Base-by-base conservation (phyloP, 2,329 filamentous ascomycete genomes). In the Leptoxyphium fumago region DNA sequence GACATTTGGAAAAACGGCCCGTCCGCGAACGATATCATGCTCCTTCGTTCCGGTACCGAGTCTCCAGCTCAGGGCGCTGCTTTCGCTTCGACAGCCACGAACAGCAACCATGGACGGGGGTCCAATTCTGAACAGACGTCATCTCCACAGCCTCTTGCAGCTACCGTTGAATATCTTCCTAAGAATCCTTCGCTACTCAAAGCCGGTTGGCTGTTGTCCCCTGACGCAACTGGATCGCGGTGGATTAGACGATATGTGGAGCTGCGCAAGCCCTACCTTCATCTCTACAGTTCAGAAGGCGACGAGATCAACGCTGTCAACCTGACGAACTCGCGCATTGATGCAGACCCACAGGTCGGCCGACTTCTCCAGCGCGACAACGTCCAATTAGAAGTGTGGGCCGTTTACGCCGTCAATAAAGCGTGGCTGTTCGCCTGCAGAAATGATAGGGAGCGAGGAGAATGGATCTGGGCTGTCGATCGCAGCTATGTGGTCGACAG, bases 391-490 rank as follows among this genome's bases (percentile, higher is more conserved):
- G 49, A 55, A 40, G 84, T 96, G 36, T 98, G 94, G 71, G 91
- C 91, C 10, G 77, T 98, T 42, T 98, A 96, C 59, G 89, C 85
- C 38, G 84, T 82, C 47, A 83, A 91, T 61, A 95, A 95, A 63
- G 94, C 88, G 29, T 98, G 88, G 75, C 71, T 98, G 36, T 96
- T 98, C 62, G 85, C 87, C 11, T 84, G 87, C 18, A 74, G 87
- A 46, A 89, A 79, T 55, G 89, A 95, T 67, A 75, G 80, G 41
- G 88, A 95, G 63, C 94, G 95, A 70, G 81, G 88, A 54, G 91
- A 96, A 61, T 98, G 91, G 91, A 94, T 98, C 54, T 75, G 93
- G 63, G 82, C 83, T 57, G 86, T 98, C 54, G 91, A 98, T 64
- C 83, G 94, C 69, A 84, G 81, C 52, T 80, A 74, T 61, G 77